phyloP scores from a whole-genome alignment of 768 basidiomycete species.

The Termitomyces sp. region DNA sequence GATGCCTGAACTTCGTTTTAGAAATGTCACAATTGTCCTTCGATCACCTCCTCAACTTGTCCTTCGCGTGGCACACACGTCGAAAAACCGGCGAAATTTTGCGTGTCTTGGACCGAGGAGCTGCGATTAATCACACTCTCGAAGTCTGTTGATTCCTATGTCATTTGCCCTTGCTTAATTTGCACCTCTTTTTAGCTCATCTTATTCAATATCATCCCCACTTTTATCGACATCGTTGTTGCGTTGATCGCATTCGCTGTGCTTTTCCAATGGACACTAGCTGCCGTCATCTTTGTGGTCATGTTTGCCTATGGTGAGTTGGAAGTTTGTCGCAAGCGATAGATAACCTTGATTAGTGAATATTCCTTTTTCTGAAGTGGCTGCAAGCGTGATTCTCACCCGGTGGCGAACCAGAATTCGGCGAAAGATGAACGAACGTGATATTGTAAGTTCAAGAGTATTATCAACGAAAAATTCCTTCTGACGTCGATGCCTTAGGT shows the following conservation, averaged over 20 bases:
- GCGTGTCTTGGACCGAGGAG: slow-evolving; percentile 77
- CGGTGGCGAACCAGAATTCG: slow-evolving; percentile 72
- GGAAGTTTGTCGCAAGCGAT: not conserved
- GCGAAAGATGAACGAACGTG: slow-evolving; percentile 77
- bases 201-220: slow-evolving; percentile 82
- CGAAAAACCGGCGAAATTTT: slow-evolving; percentile 85
- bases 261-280: slow-evolving; percentile 63
- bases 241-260: slow-evolving; percentile 66
- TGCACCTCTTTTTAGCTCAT: slow-evolving; percentile 45
- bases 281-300: slow-evolving; percentile 64
- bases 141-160: slow-evolving; percentile 38
- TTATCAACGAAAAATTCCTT: not conserved
- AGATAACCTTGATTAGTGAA: not conserved
- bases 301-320: slow-evolving; percentile 68
- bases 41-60: slow-evolving; percentile 83
- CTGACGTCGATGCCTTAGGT: slow-evolving; percentile 32
- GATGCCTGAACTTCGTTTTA: slow-evolving; percentile 19
- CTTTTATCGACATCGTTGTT: slow-evolving; percentile 73
- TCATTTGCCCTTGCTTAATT: not conserved
- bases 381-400: slow-evolving; percentile 54
- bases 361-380: slow-evolving; percentile 27
- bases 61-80: slow-evolving; percentile 78
- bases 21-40: slow-evolving; percentile 87
- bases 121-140: slow-evolving; percentile 80
- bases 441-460: slow-evolving; percentile 47